Percentiles rank a stretch among this genome's conserved stretches.
Evolutionary conservation across 2,329 filamentous ascomycete species (phyloP).

Genomic region (Monilinia fructicola): DNA sequence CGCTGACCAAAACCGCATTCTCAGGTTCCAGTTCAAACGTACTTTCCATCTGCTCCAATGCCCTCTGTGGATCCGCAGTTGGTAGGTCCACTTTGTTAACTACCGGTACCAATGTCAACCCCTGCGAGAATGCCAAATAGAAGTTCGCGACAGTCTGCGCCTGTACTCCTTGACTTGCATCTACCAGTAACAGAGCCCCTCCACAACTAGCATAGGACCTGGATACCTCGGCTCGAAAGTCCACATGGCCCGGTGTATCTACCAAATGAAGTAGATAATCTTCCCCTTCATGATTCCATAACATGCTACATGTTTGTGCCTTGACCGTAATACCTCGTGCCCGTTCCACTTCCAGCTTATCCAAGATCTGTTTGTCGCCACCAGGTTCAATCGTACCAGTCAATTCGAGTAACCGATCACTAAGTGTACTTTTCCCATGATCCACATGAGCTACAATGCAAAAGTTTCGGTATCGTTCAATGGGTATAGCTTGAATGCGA

Average conservation of each 20-base stretch:
- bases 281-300: conserved; percentile 80
- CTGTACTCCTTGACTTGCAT: conserved; percentile 94
- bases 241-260: conserved; percentile 95
- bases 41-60: conserved; percentile 79
- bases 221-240: conserved; percentile 95
- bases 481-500: conserved; percentile 71
- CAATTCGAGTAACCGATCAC: conserved; percentile 86
- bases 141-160: conserved; percentile 99
- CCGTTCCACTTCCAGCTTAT: conserved; percentile 94
- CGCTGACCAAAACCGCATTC: conserved; percentile 76
- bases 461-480: conserved; percentile 86
- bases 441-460: conserved; percentile 99
- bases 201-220: conserved; percentile 95
- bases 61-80: conserved; percentile 81
- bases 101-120: conserved; percentile 81
- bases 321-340: conserved; percentile 98
- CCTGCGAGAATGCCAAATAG: conserved; percentile 93
- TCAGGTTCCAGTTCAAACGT: conserved; percentile 85
- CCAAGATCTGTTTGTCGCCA: conserved; percentile 89
- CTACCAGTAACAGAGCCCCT: conserved; percentile 86
- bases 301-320: conserved; percentile 97
- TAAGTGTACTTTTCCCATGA: conserved; percentile 96
- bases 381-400: conserved; percentile 89
- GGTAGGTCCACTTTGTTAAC: conserved; percentile 96
- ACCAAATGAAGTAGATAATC: conserved; percentile 95